phyloP scores from a whole-genome alignment of 257 asterid genomes.

The Lycium barbarum region DNA sequence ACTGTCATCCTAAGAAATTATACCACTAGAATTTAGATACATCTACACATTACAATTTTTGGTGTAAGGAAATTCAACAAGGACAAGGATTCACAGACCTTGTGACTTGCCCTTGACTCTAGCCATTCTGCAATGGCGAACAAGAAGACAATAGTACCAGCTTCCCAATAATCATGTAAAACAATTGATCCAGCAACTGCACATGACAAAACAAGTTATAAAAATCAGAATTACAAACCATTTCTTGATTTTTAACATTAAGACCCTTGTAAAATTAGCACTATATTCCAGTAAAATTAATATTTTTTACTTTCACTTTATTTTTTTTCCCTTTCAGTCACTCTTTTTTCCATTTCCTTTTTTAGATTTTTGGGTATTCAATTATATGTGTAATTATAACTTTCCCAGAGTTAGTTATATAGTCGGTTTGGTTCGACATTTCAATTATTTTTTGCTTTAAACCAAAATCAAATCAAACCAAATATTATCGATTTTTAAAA shows the following conservation, averaged over 20 bases:
- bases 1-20: not conserved
- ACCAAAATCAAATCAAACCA: too few species aligned
- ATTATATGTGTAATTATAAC: not conserved
- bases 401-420: not conserved
- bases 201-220: constrained; percentile 18
- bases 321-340: too few species aligned
- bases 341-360: too few species aligned
- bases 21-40: not conserved
- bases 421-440: not conserved
- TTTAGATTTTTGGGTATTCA: not conserved
- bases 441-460: not conserved
- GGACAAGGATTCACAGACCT: constrained; percentile 50
- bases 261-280: not conserved
- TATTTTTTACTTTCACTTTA: not conserved
- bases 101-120: constrained; percentile 83
- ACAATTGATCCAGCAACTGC: constrained; percentile 84
- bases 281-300: not conserved
- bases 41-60: not conserved
- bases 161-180: constrained; percentile 86
- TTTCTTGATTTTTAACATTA: not conserved
- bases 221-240: not conserved
- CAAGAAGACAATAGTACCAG: constrained; percentile 81
- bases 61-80: not conserved
- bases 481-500: not conserved
- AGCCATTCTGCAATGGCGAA: constrained; percentile 88